Percentiles rank a stretch among this genome's conserved stretches.
These are phyloP conservation scores for Ophiostoma perfectum DNA, from an alignment of 2,329 filamentous ascomycete species.

Conservation along the genomic window DNA sequence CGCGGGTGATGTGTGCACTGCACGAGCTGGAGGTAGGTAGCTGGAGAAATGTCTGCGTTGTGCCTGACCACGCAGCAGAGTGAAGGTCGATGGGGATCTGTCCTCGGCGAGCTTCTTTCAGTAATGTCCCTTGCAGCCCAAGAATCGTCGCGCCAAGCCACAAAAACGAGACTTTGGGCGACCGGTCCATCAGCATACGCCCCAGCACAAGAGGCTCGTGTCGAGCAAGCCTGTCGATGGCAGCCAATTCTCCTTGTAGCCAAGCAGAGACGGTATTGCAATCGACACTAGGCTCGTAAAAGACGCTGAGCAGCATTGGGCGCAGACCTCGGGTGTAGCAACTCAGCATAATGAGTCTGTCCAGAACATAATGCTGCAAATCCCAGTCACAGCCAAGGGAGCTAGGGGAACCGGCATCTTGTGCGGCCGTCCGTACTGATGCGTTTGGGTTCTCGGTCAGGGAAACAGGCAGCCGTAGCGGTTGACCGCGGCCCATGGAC, in stretches of 20 bases:
- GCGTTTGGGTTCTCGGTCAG: background rate
- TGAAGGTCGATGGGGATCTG: constrained; percentile 30
- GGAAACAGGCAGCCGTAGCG: constrained; percentile 22
- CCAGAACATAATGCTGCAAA: constrained; percentile 14
- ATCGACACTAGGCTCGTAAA: constrained; percentile 30
- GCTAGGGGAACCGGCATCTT: background rate
- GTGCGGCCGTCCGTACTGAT: no score
- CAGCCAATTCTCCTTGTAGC: constrained; percentile 30
- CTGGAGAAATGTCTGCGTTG: constrained; percentile 31
- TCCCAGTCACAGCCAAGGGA: constrained; percentile 1
- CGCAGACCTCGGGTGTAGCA: constrained; percentile 29
- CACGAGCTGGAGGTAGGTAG: constrained; percentile 22
- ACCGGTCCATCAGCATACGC: constrained; percentile 30
- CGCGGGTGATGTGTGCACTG: constrained; percentile 24
- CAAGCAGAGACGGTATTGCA: constrained; percentile 32
- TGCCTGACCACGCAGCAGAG: constrained; percentile 31
- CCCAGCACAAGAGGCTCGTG: constrained; percentile 25
- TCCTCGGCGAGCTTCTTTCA: constrained; percentile 28
- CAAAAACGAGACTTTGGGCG: constrained; percentile 28
- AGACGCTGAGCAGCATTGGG: constrained; percentile 30
- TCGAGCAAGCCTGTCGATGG: constrained; percentile 27
- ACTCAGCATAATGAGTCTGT: constrained; percentile 30
- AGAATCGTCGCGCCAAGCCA: constrained; percentile 31
- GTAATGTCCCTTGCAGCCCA: constrained; percentile 26
- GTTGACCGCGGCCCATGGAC: constrained; percentile 18